Conservation (phyloP, 164 flowering plant species). For the Stephania cephalantha region DNA sequence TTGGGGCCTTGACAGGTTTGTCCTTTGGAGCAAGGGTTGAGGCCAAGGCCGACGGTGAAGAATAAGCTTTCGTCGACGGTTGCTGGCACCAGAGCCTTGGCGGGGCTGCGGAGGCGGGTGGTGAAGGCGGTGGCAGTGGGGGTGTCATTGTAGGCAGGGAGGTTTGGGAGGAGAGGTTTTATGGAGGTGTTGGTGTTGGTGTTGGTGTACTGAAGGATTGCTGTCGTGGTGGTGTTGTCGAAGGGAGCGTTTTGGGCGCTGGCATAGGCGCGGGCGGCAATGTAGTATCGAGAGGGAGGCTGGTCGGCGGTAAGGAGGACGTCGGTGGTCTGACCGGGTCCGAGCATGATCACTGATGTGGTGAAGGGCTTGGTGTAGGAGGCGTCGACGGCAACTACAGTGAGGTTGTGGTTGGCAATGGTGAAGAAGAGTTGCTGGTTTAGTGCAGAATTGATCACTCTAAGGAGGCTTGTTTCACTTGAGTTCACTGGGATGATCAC, state of each 20-base stretch:
- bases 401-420: slow-evolving; percentile 60
- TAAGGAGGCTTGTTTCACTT: slow-evolving; percentile 62
- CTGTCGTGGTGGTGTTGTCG: slow-evolving; percentile 88
- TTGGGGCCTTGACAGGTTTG: slow-evolving; percentile 77
- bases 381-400: slow-evolving; percentile 71
- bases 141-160: slow-evolving; percentile 73
- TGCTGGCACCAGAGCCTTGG: slow-evolving; percentile 35
- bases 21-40: slow-evolving; percentile 49
- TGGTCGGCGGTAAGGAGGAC: slow-evolving; percentile 73
- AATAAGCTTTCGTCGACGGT: slow-evolving; percentile 51
- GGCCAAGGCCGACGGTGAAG: slow-evolving; percentile 73
- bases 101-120: slow-evolving; percentile 30
- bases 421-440: slow-evolving; percentile 66
- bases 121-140: slow-evolving; percentile 49
- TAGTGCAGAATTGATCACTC: slow-evolving; percentile 61
- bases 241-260: slow-evolving; percentile 53
- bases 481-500: slow-evolving; percentile 46
- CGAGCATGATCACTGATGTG: slow-evolving; percentile 62
- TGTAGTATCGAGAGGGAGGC: slow-evolving; percentile 65
- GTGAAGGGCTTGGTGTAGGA: slow-evolving; percentile 65
- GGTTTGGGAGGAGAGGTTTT: slow-evolving; percentile 23
- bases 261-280: slow-evolving; percentile 72
- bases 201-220: slow-evolving; percentile 58
- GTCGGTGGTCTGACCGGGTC: slow-evolving; percentile 81
- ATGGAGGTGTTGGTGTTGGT: not conserved